Percentiles rank a stretch among this genome's conserved stretches.
phyloP scores from a whole-genome alignment of 768 basidiomycete species.

The Kwoniella dejecticola region DNA sequence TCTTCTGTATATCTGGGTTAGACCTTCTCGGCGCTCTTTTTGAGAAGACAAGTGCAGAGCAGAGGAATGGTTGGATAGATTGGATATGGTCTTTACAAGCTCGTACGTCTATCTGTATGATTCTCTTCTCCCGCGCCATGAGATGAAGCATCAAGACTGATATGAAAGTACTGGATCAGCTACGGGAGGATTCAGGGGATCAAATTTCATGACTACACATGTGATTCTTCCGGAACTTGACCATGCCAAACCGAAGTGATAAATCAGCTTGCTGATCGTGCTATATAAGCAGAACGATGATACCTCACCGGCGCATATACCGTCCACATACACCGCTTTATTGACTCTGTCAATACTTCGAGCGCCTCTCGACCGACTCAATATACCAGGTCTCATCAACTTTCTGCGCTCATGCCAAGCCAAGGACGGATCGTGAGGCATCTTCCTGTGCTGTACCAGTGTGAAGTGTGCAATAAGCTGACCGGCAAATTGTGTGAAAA shows the following conservation, averaged over 20 bases:
- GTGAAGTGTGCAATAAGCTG: too few relatives aligned
- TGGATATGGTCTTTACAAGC: conserved; percentile 92
- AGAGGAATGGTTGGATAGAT: conserved; percentile 68
- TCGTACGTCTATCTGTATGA: conserved; percentile 57
- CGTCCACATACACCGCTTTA: conserved; percentile 91
- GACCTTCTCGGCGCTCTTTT: conserved; percentile 69
- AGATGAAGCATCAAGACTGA: not conserved
- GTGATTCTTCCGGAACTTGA: conserved; percentile 21
- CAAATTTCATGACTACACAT: conserved; percentile 66
- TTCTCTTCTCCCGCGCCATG: conserved; percentile 7
- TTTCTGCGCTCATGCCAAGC: conserved; percentile 75
- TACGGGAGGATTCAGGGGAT: conserved; percentile 64
- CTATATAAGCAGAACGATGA: conserved; percentile 20
- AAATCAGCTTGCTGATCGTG: too few relatives aligned
- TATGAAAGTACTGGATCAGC: conserved; percentile 15
- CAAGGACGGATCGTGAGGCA: conserved; percentile 75
- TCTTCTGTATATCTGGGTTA: conserved; percentile 83
- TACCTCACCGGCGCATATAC: conserved; percentile 69
- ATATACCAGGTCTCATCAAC: conserved; percentile 67
- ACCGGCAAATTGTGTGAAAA: not conserved
- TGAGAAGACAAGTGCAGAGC: conserved; percentile 59
- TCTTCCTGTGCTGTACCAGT: too few relatives aligned
- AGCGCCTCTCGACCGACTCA: conserved; percentile 75
- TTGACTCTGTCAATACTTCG: conserved; percentile 78
- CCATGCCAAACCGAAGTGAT: too few relatives aligned